A percentile compares a stretch with the other conserved stretches of the same genome.
Conservation (phyloP, 1,139 yeast species). For the Yamadazyma epiphylla region DNA sequence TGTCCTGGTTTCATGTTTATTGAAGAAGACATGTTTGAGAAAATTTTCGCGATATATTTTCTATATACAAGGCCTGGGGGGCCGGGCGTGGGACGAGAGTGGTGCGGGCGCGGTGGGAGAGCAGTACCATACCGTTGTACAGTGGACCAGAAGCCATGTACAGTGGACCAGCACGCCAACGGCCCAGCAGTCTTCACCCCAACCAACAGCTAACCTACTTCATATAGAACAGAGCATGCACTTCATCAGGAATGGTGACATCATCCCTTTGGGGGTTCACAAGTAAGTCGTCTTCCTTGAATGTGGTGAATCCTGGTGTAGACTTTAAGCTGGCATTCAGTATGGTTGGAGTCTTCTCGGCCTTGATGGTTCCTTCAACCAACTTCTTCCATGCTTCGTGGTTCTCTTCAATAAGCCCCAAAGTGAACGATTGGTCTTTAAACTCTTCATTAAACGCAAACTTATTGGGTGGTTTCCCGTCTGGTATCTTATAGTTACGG, state of each 20-base stretch:
- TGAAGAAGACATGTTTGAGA: background rate
- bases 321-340: slow-evolving; percentile 59
- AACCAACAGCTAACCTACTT: background rate
- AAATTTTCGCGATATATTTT: background rate
- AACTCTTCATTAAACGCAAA: slow-evolving; percentile 85
- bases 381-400: slow-evolving; percentile 69
- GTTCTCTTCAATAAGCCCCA: slow-evolving; percentile 68
- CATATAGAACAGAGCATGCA: slow-evolving; percentile 11
- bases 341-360: slow-evolving; percentile 36
- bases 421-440: slow-evolving; percentile 69
- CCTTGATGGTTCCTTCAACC: slow-evolving; percentile 44
- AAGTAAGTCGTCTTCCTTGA: slow-evolving; percentile 11
- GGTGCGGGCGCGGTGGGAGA: too few relatives aligned
- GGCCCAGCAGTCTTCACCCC: too few relatives aligned
- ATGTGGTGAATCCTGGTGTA: slow-evolving; percentile 35
- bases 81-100: too few relatives aligned
- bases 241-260: slow-evolving; percentile 23
- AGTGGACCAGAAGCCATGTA: too few relatives aligned
- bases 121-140: too few relatives aligned
- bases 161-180: too few relatives aligned
- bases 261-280: slow-evolving; percentile 15
- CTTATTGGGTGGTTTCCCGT: slow-evolving; percentile 82
- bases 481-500: slow-evolving; percentile 85
- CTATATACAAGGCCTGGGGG: too few relatives aligned
- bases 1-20: slow-evolving; percentile 13